Percentiles rank a stretch among this genome's conserved stretches.
Conservation (phyloP, 1,284 basidiomycete genomes). For the Leccinum griseonigrum region DNA sequence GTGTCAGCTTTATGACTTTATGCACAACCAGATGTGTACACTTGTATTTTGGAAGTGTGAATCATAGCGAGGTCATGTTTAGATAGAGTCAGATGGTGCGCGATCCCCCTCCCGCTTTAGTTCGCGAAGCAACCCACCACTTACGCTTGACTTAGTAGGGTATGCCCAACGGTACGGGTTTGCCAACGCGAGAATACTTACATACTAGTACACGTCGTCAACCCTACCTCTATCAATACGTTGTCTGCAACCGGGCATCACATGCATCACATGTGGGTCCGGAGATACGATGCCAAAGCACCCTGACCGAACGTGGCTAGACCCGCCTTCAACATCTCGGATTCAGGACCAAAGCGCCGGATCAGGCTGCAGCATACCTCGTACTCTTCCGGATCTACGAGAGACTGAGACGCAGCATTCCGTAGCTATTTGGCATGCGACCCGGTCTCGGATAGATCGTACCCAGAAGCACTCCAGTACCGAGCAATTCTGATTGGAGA, state of each 20-base stretch:
- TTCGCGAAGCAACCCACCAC: conserved; percentile 3
- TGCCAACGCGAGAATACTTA: background rate
- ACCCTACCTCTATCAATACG: conserved; percentile 4
- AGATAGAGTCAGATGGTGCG: background rate
- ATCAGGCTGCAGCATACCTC: no score
- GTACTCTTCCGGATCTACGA: background rate
- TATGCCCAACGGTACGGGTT: background rate
- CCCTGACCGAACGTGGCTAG: background rate
- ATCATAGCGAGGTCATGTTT: no score
- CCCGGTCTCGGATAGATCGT: no score
- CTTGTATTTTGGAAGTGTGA: background rate
- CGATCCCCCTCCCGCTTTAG: background rate
- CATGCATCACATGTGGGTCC: no score
- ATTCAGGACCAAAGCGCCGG: no score
- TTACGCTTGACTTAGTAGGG: background rate
- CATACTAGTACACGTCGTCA: background rate
- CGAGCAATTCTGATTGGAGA: background rate
- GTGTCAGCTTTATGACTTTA: background rate
- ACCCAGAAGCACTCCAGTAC: no score
- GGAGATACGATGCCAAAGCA: background rate
- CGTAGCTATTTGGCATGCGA: no score
- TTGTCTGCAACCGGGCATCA: background rate
- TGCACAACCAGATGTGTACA: background rate
- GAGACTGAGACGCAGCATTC: background rate
- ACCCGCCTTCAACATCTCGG: background rate